phyloP scores from a whole-genome alignment of 345 rosid genomes.

The Barbarea vulgaris region DNA sequence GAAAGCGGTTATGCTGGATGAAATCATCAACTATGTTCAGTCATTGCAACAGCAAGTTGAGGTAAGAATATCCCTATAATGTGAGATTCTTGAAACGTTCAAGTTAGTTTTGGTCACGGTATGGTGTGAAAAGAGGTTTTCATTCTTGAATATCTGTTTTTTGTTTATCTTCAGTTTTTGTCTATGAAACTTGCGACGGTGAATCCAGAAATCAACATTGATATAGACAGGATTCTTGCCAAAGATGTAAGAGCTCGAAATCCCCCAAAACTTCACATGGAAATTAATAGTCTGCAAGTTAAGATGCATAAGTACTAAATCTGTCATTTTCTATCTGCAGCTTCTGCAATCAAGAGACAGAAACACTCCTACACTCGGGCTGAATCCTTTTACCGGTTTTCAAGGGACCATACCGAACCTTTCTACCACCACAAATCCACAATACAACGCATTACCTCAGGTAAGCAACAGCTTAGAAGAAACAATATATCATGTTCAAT shows the following conservation, averaged over 20 bases:
- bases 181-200: conserved; percentile 99
- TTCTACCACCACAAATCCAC: conserved; percentile 53
- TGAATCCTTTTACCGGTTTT: conserved; percentile 53
- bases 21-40: conserved; percentile 97
- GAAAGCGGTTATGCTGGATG: conserved; percentile 98
- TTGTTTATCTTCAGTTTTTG: conserved; percentile 62
- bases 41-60: conserved; percentile 96
- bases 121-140: conserved; percentile 10
- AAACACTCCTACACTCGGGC: conserved; percentile 50
- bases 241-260: conserved; percentile 70
- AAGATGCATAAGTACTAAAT: conserved; percentile 27
- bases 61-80: conserved; percentile 48
- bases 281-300: neutral
- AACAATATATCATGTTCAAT: conserved; percentile 5
- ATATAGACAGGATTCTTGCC: conserved; percentile 71
- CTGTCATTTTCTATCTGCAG: conserved; percentile 43
- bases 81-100: conserved; percentile 15
- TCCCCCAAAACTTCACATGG: neutral
- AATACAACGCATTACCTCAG: conserved; percentile 63
- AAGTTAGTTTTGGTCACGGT: conserved; percentile 21
- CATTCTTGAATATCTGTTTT: conserved; percentile 14
- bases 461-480: conserved; percentile 39
- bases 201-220: conserved; percentile 74
- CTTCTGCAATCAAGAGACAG: conserved; percentile 62
- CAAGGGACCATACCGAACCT: conserved; percentile 56